phyloP scores from a whole-genome alignment of 129 eudicot species.

The carrot (Daucus carota) region DH1_v3.0 NC_030383.2:3337001-3337500 shows the following conservation, averaged over 20 bases:
- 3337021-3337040: background rate
- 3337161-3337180: too few species aligned
- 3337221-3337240: slow-evolving; percentile 81
- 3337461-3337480: slow-evolving; percentile 18
- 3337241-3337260: slow-evolving; percentile 93
- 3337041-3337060: background rate
- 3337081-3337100: background rate
- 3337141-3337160: too few species aligned
- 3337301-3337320: slow-evolving; percentile 88
- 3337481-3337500: background rate
- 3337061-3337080: background rate
- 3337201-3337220: slow-evolving; percentile 9
- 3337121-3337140: too few species aligned
- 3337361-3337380: too few species aligned
- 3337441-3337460: slow-evolving; percentile 82
- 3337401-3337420: slow-evolving; percentile 71
- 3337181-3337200: too few species aligned
- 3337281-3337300: slow-evolving; percentile 90
- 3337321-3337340: slow-evolving; percentile 85
- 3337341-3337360: slow-evolving; percentile 88
- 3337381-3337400: slow-evolving; percentile 67
- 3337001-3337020: too few species aligned
- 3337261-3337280: too few species aligned
- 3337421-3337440: slow-evolving; percentile 70
- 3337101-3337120: background rate